These are phyloP conservation scores for Phytopythium oedochilum DNA, from an alignment of 352 stramenopile genomes.

Conservation along the genomic window DNA sequence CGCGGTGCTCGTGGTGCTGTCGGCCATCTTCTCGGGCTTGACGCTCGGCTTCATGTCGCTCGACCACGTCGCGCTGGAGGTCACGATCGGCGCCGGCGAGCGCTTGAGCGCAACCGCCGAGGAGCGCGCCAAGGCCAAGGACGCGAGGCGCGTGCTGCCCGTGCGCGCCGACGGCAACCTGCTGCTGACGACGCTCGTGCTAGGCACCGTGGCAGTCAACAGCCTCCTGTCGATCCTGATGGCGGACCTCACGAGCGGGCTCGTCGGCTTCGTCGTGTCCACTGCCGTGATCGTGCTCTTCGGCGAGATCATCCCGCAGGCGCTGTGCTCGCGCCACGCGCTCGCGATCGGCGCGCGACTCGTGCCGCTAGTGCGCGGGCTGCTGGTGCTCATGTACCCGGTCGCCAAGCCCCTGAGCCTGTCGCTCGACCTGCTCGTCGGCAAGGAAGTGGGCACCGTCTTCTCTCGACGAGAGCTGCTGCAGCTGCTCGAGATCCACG, in stretches of 20 bases:
- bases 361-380: conserved; percentile 91
- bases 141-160: conserved; percentile 72
- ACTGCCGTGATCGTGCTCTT: conserved; percentile 95
- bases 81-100: conserved; percentile 90
- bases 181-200: conserved; percentile 95
- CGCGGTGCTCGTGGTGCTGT: conserved; percentile 74
- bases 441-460: conserved; percentile 93
- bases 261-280: conserved; percentile 93
- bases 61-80: conserved; percentile 95
- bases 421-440: conserved; percentile 90
- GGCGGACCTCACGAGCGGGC: conserved; percentile 84
- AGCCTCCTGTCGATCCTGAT: conserved; percentile 97
- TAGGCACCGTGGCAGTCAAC: conserved; percentile 98
- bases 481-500: conserved; percentile 97
- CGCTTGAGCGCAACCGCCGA: conserved; percentile 61
- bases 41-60: conserved; percentile 97
- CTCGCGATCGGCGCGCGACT: conserved; percentile 62
- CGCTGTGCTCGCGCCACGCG: conserved; percentile 92
- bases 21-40: conserved; percentile 92
- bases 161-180: conserved; percentile 94
- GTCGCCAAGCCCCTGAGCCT: conserved; percentile 89
- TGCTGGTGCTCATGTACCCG: conserved; percentile 90
- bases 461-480: conserved; percentile 93
- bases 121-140: conserved; percentile 42
- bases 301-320: conserved; percentile 91